Percentiles rank a stretch among this genome's conserved stretches.
These are phyloP conservation scores for Backusella circina DNA, from an alignment of 192 early-diverging fungal species.

Conservation along the genomic window DNA sequence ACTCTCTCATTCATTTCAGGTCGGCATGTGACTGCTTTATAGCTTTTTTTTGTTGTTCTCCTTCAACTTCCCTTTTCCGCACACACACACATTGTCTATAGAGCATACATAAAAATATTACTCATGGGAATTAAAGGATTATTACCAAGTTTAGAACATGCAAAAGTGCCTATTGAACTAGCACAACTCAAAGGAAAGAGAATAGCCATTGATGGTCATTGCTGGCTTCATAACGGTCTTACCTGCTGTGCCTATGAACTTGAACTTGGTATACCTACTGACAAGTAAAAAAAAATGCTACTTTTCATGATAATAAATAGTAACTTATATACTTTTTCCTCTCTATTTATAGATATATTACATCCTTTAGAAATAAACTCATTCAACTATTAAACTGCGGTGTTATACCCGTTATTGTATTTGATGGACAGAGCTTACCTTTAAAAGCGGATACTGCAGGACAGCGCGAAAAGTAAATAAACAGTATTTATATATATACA, in stretches of 20 bases:
- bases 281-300: slow-evolving; percentile 54
- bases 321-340: neutral
- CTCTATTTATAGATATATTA: slow-evolving; percentile 63
- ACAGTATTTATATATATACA: neutral
- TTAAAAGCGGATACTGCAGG: slow-evolving; percentile 76
- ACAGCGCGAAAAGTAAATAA: slow-evolving; percentile 53
- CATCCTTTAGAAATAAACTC: slow-evolving; percentile 76
- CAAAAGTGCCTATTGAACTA: slow-evolving; percentile 66
- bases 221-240: slow-evolving; percentile 92
- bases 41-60: neutral
- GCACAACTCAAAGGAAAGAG: slow-evolving; percentile 64
- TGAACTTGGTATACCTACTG: slow-evolving; percentile 60
- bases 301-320: neutral
- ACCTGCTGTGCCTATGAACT: slow-evolving; percentile 85
- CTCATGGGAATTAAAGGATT: slow-evolving; percentile 92
- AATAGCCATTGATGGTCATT: slow-evolving; percentile 90
- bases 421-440: slow-evolving; percentile 91
- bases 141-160: slow-evolving; percentile 74
- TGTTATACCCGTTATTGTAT: slow-evolving; percentile 84
- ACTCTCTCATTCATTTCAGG: too few species aligned
- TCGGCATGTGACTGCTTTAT: too few species aligned
- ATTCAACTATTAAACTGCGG: slow-evolving; percentile 67
- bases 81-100: too few species aligned
- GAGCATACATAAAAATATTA: neutral
- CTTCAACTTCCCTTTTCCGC: too few species aligned